These are phyloP conservation scores for Monosporascus sp. DNA, from an alignment of 2,329 filamentous ascomycete species.

Conservation along the genomic window DNA sequence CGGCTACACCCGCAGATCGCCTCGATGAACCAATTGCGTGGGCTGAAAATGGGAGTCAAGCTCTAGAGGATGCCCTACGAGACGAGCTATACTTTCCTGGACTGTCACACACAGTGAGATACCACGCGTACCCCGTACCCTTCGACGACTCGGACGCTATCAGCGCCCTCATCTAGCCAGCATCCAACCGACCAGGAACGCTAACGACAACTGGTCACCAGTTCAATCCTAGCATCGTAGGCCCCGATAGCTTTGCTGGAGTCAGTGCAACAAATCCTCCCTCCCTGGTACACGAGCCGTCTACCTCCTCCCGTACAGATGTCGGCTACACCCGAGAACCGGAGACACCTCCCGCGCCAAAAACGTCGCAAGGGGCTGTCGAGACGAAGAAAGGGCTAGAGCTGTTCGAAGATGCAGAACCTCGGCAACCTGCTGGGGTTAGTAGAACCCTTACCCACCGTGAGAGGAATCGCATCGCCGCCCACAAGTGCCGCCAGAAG, in stretches of 20 bases:
- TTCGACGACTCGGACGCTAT: not conserved
- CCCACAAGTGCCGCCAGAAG: conserved; percentile 50
- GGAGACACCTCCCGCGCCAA: not conserved
- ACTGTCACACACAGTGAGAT: not conserved
- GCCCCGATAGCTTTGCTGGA: not conserved
- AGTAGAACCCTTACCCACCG: conserved; percentile 1
- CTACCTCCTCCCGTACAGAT: not conserved
- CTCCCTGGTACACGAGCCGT: not conserved
- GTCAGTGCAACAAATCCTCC: not conserved
- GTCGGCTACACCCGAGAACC: not conserved
- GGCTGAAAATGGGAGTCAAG: not conserved
- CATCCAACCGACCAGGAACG: too few species aligned
- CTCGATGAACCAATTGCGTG: not conserved
- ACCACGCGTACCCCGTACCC: not conserved
- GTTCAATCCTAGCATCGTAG: not conserved
- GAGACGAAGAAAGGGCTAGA: not conserved
- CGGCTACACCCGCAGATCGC: not conserved
- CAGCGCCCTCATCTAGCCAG: too few species aligned
- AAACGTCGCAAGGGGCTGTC: not conserved
- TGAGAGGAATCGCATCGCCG: conserved; percentile 45
- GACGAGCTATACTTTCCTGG: not conserved
- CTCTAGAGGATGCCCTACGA: not conserved
- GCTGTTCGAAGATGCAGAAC: too few species aligned
- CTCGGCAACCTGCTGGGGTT: not conserved
- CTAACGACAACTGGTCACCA: not conserved